These are phyloP conservation scores for Oryza australiensis DNA, from an alignment of 176 grass and related monocot species.

Conservation along the genomic window DNA sequence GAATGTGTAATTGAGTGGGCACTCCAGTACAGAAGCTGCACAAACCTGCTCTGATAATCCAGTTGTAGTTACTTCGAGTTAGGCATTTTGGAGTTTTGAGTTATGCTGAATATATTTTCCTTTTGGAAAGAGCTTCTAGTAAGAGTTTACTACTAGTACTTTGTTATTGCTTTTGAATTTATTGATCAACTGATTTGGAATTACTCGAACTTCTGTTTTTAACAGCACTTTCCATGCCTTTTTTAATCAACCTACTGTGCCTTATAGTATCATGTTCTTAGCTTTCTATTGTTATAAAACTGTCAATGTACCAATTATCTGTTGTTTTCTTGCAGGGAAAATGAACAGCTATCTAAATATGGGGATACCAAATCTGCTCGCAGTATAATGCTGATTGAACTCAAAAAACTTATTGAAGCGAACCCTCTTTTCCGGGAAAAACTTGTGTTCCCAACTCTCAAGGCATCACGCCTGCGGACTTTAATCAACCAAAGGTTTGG, in stretches of 20 bases:
- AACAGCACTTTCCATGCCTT: not conserved
- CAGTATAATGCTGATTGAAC: constrained; percentile 89
- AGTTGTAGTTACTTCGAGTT: constrained; percentile 24
- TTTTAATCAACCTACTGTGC: constrained; percentile 10
- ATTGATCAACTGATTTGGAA: constrained; percentile 2
- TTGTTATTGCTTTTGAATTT: constrained; percentile 8
- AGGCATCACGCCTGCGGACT: constrained; percentile 86
- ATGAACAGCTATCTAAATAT: constrained; percentile 95
- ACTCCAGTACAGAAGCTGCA: not conserved
- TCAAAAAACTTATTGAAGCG: constrained; percentile 97
- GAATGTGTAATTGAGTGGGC: constrained; percentile 4
- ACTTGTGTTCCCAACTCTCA: constrained; percentile 85
- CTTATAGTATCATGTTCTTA: constrained; percentile 2
- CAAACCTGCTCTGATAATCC: constrained; percentile 3
- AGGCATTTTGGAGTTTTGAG: not conserved
- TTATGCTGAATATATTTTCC: not conserved
- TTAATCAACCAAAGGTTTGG: constrained; percentile 93
- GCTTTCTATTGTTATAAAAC: not conserved
- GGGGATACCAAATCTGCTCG: constrained; percentile 93
- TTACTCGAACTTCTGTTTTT: constrained; percentile 5
- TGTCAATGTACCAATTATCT: not conserved
- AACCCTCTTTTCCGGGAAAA: constrained; percentile 97
- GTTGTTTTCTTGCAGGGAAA: constrained; percentile 69
- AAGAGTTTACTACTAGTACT: not conserved
- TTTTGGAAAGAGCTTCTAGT: not conserved